Evolutionary conservation across 2,329 filamentous ascomycete species (phyloP), one percentile per base, ranked within the genome.

Genomic region (Sclerotinia trifoliorum): DNA sequence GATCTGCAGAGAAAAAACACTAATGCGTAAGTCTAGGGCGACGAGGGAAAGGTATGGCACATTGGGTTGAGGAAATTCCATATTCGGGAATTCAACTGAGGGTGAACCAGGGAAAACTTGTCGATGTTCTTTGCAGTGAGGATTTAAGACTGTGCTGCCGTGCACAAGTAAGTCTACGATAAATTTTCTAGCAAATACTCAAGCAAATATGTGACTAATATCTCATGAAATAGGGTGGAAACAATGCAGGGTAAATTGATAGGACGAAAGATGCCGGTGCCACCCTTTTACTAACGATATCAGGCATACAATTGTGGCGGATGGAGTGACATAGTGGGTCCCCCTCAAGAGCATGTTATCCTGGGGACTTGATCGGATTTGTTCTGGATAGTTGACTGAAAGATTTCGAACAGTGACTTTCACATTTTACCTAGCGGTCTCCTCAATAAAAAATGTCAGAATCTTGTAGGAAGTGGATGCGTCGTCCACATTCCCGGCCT

Each of bases 401-500:
- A 60, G 8, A 55, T 56, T 10, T 39, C 49, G 39, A 52, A 67
- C 39, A 67, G 65, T 78, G 70, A 80, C 76, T 69, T 85, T 81
- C 76, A 84, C 83, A 78, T 90, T 69, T 80, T 90, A 62, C 86
- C 88, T 32, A 90, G 87, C 67, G 91, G 91, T 69, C 84, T 94
- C 70, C 83, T 94, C 72, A 91, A 90, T 77, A 88, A 90, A 8
- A 81, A 81, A 55, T 91, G 86, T 78, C 83, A 87, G 74, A 94
- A 93, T 80, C 81, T 94, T 68, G 90, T 94, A 77, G 91, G 90
- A 69, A 89, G 88, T 61, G 89, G 83, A 58, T 84, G 86, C 52
- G 86, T 91, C 69, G 87, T 92, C 72, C 86, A 92, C 78, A 83
- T 90, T 67, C 86, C 87, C 17, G 69, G 82, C 66, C 89, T 90